Conservation (phyloP, 441 rosid genomes). For the Eugenia klotzschiana region DNA sequence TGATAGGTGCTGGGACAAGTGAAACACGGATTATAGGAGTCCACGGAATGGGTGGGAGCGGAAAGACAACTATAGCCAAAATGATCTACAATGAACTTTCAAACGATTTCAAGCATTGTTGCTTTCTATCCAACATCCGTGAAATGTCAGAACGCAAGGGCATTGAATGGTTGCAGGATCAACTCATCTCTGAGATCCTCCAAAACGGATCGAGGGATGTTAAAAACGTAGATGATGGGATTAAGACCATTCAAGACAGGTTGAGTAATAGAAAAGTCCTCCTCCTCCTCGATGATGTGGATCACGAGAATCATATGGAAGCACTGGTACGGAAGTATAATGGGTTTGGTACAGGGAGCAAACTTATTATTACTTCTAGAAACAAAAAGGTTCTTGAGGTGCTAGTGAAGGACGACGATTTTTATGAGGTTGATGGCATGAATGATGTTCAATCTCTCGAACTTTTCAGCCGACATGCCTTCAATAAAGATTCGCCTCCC, state of each 20-base stretch:
- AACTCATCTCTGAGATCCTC: not conserved
- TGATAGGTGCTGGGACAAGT: not conserved
- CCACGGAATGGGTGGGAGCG: not conserved
- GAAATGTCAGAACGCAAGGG: rapidly evolving
- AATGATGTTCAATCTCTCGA: not conserved
- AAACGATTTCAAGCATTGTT: rapidly evolving
- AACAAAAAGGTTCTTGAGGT: not conserved
- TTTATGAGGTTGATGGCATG: rapidly evolving
- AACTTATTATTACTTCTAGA: not conserved
- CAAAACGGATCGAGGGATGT: rapidly evolving
- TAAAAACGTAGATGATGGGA: rapidly evolving
- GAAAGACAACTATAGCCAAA: not conserved
- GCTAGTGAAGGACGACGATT: rapidly evolving
- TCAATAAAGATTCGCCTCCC: not conserved
- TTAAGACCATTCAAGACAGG: not conserved
- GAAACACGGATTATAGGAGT: not conserved
- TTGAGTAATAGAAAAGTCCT: not conserved
- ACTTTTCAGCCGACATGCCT: not conserved
- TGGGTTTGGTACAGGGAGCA: not conserved
- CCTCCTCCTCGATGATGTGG: not conserved
- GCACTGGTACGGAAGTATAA: not conserved
- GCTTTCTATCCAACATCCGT: not conserved
- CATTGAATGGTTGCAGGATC: not conserved
- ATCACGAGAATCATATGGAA: not conserved
- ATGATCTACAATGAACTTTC: not conserved